Conservation (phyloP, 2,329 filamentous ascomycete species). For the Aureobasidium sp. region DNA sequence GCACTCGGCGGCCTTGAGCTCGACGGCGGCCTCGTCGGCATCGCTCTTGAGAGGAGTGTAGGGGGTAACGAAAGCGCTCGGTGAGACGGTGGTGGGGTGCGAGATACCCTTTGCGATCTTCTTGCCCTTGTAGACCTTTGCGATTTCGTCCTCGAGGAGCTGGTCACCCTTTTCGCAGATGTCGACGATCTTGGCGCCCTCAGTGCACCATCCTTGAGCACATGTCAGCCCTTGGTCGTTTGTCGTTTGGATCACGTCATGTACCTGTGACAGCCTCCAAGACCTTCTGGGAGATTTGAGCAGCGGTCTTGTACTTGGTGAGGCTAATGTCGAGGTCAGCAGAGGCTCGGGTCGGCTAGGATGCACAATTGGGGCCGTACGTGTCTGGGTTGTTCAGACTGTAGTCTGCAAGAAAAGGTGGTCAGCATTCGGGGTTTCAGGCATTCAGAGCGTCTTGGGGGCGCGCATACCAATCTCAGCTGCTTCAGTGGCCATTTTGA, state of each 20-base stretch:
- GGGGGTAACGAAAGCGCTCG: conserved; percentile 87
- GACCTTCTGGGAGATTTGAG: conserved; percentile 90
- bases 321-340: conserved; percentile 89
- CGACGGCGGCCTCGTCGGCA: conserved; percentile 69
- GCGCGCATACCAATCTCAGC: conserved; percentile 22
- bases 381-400: conserved; percentile 33
- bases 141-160: conserved; percentile 84
- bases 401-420: conserved; percentile 27
- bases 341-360: conserved; percentile 49
- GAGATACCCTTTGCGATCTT: conserved; percentile 91
- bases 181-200: conserved; percentile 86
- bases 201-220: conserved; percentile 57
- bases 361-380: conserved; percentile 19
- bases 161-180: conserved; percentile 95
- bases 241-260: conserved; percentile 14
- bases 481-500: conserved; percentile 23
- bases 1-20: conserved; percentile 76
- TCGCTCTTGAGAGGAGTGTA: conserved; percentile 91
- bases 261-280: conserved; percentile 70
- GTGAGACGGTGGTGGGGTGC: conserved; percentile 92
- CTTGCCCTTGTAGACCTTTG: conserved; percentile 97
- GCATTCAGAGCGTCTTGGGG: neutral
- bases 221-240: conserved; percentile 19
- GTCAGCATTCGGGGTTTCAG: conserved; percentile 8
- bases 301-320: conserved; percentile 98